A percentile compares a stretch with the other conserved stretches of the same genome.
phyloP scores from a whole-genome alignment of 257 asterid genomes.

The Solanum microdontum region DNA sequence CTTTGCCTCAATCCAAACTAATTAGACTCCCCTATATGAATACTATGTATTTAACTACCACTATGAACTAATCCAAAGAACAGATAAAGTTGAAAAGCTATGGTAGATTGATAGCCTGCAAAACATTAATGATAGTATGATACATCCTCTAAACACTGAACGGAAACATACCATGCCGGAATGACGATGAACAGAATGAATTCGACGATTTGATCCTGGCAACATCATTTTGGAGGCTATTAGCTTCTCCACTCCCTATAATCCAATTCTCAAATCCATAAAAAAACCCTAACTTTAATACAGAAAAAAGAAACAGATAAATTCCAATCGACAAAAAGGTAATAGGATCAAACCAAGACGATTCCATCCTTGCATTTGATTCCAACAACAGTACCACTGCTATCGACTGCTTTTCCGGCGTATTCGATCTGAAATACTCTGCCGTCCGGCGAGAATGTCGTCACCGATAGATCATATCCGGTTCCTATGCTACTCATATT shows the following conservation, averaged over 20 bases:
- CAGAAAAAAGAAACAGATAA: neutral
- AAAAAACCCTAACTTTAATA: constrained; percentile 1
- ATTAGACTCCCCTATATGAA: neutral
- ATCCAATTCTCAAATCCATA: neutral
- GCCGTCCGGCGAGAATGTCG: constrained; percentile 95
- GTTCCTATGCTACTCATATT: constrained; percentile 89
- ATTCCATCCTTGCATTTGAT: constrained; percentile 91
- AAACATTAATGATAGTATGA: neutral
- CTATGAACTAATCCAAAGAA: neutral
- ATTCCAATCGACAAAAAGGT: neutral
- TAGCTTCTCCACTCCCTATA: constrained; percentile 88
- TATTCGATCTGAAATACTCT: constrained; percentile 96
- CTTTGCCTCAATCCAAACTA: neutral
- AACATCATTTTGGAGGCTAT: constrained; percentile 91
- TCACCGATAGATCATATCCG: constrained; percentile 86
- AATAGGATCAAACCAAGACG: constrained; percentile 42
- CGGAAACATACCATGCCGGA: constrained; percentile 28
- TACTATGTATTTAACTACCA: neutral
- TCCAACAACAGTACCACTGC: constrained; percentile 85
- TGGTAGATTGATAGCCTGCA: neutral
- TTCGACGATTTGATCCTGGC: constrained; percentile 78
- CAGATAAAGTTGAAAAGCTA: neutral
- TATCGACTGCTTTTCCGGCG: constrained; percentile 95
- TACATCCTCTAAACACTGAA: neutral
- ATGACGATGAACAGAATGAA: constrained; percentile 87